phyloP scores from a whole-genome alignment of 176 grass and related monocot genomes.

The Zea luxurians region DNA sequence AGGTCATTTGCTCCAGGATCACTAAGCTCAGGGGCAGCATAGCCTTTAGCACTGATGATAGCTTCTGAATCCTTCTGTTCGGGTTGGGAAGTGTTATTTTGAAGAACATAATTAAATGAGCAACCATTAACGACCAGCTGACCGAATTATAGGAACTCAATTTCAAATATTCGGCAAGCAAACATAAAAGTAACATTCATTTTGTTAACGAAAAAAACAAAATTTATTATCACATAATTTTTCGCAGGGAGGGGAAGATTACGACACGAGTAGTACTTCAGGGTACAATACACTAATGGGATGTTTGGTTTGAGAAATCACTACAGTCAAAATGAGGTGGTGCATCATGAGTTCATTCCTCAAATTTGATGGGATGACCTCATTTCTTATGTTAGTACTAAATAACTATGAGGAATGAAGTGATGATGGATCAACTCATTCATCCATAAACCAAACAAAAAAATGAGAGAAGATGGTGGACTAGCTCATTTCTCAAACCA shows the following conservation, averaged over 20 bases:
- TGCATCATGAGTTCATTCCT: no score
- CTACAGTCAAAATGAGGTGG: no score
- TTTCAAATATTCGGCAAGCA: conserved; percentile 2
- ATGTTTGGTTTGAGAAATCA: no score
- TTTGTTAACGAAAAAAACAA: conserved; percentile 10
- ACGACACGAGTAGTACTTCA: neutral
- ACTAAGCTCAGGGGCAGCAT: conserved; percentile 74
- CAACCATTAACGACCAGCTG: neutral
- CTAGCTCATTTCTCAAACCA: no score
- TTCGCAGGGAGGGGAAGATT: neutral
- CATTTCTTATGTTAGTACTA: no score
- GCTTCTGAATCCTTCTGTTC: conserved; percentile 59
- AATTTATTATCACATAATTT: neutral
- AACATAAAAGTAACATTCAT: conserved; percentile 18
- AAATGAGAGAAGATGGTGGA: no score
- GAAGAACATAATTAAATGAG: neutral
- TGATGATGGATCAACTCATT: no score
- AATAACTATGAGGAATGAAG: no score
- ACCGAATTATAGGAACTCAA: conserved; percentile 10
- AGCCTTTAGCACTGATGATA: conserved; percentile 61
- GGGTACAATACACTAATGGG: neutral
- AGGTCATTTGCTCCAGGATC: conserved; percentile 52
- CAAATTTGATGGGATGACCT: no score
- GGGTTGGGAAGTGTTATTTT: conserved; percentile 23
- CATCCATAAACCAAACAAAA: no score